Percentiles rank a stretch among this genome's conserved stretches.
These are phyloP conservation scores for Ophiostoma ips DNA, from an alignment of 2,329 filamentous ascomycete genomes.

Conservation along the genomic window DNA sequence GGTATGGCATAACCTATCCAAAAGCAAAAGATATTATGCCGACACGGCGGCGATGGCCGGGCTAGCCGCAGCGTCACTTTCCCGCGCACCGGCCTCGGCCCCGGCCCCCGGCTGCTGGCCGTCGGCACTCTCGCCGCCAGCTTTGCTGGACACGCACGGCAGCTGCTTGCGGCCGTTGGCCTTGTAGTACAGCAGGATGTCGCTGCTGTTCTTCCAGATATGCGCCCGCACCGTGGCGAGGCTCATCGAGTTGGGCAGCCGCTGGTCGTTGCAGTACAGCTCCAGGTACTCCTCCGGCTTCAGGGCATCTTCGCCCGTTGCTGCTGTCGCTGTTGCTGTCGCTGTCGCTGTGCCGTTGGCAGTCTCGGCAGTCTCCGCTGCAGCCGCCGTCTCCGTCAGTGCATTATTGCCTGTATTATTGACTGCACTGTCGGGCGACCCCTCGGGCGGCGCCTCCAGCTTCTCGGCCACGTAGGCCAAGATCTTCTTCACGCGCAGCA, in stretches of 20 bases:
- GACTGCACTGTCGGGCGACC: conserved; percentile 11
- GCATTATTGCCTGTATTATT: conserved; percentile 1
- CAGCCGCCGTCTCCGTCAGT: neutral
- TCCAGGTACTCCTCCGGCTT: conserved; percentile 89
- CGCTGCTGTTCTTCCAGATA: conserved; percentile 89
- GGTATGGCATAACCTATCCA: no score
- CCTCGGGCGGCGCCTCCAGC: conserved; percentile 42
- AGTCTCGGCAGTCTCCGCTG: neutral
- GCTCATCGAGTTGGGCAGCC: conserved; percentile 72
- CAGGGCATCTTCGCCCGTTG: conserved; percentile 30
- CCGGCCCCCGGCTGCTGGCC: no score
- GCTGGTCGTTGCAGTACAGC: conserved; percentile 81
- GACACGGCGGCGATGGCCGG: neutral
- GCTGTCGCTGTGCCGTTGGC: neutral
- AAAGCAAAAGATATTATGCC: neutral
- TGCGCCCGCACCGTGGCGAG: conserved; percentile 86
- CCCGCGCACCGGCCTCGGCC: conserved; percentile 9
- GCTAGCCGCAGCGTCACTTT: neutral
- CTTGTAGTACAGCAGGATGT: conserved; percentile 84
- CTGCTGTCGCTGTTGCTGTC: neutral
- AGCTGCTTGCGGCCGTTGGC: conserved; percentile 70
- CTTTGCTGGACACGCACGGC: no score
- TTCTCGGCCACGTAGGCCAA: conserved; percentile 82
- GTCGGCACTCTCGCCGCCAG: no score
- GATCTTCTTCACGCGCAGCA: conserved; percentile 93